Percentiles rank a stretch among this genome's conserved stretches.
These are phyloP conservation scores for Capsaspora owczarzaki DNA, from an alignment of 78 protist genomes.

Conservation along the genomic window DNA sequence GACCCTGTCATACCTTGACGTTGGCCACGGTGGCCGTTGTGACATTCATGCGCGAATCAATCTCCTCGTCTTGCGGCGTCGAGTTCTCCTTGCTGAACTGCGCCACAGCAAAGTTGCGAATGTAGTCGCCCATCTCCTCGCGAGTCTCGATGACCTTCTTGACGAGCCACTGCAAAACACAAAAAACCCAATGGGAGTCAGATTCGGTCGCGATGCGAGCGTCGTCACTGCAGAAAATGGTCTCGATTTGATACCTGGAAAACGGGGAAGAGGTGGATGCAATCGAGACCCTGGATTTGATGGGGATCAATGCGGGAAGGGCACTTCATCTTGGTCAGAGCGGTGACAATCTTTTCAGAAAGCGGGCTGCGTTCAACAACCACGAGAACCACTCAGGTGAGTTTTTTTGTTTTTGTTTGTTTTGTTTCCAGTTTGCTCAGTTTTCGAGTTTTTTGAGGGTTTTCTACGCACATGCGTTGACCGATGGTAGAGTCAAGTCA, in stretches of 20 bases:
- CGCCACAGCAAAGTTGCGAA: constrained; percentile 46
- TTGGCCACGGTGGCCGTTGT: background rate
- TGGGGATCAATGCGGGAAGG: constrained; percentile 76
- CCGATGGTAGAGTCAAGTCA: constrained; percentile 67
- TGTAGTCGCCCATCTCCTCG: constrained; percentile 59
- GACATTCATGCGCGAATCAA: no score
- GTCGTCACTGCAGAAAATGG: background rate
- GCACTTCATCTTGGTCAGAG: constrained; percentile 73
- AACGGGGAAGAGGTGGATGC: constrained; percentile 60
- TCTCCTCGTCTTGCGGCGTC: constrained; percentile 59
- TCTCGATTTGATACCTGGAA: constrained; percentile 17
- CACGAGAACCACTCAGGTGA: background rate
- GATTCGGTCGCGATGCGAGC: background rate
- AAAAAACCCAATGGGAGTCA: background rate
- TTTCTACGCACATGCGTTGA: constrained; percentile 46
- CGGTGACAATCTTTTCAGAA: constrained; percentile 67
- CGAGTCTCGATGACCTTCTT: constrained; percentile 69
- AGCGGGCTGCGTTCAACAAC: constrained; percentile 24
- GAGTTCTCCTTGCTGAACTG: constrained; percentile 42
- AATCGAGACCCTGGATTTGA: constrained; percentile 81
- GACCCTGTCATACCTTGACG: background rate
- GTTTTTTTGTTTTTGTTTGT: background rate
- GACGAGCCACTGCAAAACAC: constrained; percentile 76
- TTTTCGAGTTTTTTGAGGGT: no score
- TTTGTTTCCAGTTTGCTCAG: no score